Base-by-base conservation (phyloP, 306 rosid species). In the Hippophae gyantsensis region DNA sequence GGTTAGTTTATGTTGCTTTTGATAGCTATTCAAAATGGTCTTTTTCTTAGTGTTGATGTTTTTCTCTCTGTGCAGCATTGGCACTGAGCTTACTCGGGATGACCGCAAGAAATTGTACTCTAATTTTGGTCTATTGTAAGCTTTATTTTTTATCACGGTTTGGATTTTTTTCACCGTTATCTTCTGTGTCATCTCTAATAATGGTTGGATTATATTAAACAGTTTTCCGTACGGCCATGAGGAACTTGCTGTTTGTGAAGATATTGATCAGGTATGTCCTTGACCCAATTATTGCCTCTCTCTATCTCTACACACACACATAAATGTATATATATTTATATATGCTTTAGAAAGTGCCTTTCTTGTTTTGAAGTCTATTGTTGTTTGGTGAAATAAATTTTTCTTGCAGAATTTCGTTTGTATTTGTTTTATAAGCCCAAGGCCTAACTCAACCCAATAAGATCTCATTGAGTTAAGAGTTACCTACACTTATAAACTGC, bases 71-170 rank as follows among this genome's bases (percentile, higher is more conserved):
- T 79, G 70, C 81, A 92, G 99, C 78, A 88, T 92, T 57, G 99
- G 99, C 50, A 92, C 96, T 23, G 99, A 92, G 79, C 99, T 92
- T 68, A 92, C 96, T 42, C 88, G 99, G 44, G 99, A 92, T 68
- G 99, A 92, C 64, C 89, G 96, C 44, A 82, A 84, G 65, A 92
- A 87, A 65, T 69, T 92, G 75, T 92, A 88, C 76, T 92, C 99
- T 56, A 82, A 82, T 63, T 92, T 92, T 71, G 99, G 99, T 69
- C 72, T 92, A 76, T 84, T 92, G 96, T 88, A 85, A 85, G 99
- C 47, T 63, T n/a, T 54, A 43, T 10, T 52, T 57, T 18, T 52
- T 54, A 38, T 72, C 60, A 32, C 50, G 54, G 50, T 55, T 4
- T 58, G 0, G 9, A 54, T 57, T 46, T 43, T 9, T 59, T 43